Percentiles rank a stretch among this genome's conserved stretches.
These are phyloP conservation scores for Nematodospora anomalae DNA, from an alignment of 1,139 yeast species.

Conservation along the genomic window DNA sequence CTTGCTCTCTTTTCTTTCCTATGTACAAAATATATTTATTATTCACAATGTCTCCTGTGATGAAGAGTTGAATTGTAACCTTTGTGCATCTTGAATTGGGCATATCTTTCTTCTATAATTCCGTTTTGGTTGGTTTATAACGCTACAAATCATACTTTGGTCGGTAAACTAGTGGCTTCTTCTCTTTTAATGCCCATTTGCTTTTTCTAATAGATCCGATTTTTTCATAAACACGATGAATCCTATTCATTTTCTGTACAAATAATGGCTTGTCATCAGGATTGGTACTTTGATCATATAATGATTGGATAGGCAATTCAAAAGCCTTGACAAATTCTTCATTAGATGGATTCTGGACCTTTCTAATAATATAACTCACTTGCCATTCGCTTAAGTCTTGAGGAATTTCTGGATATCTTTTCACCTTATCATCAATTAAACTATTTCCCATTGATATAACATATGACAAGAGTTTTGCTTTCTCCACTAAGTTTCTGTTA, in stretches of 20 bases:
- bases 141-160: conserved; percentile 9
- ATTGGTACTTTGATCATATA: conserved; percentile 1
- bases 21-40: no score
- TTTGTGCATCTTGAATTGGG: no score
- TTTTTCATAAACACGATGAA: conserved; percentile 8
- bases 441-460: conserved; percentile 4
- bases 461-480: conserved; percentile 10
- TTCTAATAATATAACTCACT: conserved; percentile 9
- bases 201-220: conserved; percentile 10
- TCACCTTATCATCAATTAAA: conserved; percentile 2
- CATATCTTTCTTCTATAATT: no score
- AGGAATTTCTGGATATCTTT: conserved; percentile 5
- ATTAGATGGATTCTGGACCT: not conserved
- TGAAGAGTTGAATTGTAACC: no score
- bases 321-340: conserved; percentile 5
- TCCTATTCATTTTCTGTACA: not conserved
- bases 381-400: conserved; percentile 6
- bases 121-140: no score
- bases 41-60: no score
- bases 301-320: conserved; percentile 6
- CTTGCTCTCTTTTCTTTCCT: no score
- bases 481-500: conserved; percentile 15
- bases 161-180: conserved; percentile 9
- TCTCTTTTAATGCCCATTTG: conserved; percentile 9
- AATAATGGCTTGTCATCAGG: not conserved